Base-by-base conservation (phyloP, 441 rosid species). In the Erysimum cheiri region DNA sequence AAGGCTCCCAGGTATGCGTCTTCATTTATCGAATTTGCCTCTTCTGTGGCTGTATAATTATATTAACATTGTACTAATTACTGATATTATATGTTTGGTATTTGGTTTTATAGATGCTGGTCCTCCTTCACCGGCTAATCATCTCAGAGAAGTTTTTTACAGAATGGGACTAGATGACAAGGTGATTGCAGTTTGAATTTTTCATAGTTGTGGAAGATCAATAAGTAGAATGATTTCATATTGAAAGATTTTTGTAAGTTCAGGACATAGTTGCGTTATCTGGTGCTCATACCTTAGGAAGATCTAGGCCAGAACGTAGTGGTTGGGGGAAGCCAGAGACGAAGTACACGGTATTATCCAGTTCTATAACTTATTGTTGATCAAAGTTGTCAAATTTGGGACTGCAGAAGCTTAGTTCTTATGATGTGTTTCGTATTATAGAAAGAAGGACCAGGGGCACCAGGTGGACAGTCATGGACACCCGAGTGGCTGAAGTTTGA, bases 381-480 rank as follows among this genome's bases (percentile, higher is more conserved):
- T 8, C 8, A 8, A 35, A 35, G 39, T 35, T 35, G 39, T 2
- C 1, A 35, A 1, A 9, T 8, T 1, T 35, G 39, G n/a, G n/a
- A n/a, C n/a, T n/a, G n/a, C n/a, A n/a, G n/a, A n/a, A n/a, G n/a
- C 36, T 47, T 28, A 15, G 12, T 22, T 76, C 72, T 41, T 37
- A 67, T 52, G 31, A 14, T 70, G 48, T 43, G 61, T 72, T 57
- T 67, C 39, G 17, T 8, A 43, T 75, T 70, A 69, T 87, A 93
- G 98, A 89, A 93, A 89, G 85, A 85, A 15, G 98, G 98, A 37
- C 98, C 97, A 0, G 98, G 98, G 48, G 96, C 96, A 79, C 92
- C 96, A 37, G 98, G 98, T 68, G 98, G 98, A 79, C 97, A 91
- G 41, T 93, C 97, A 24, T 91, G 98, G 98, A 93, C 98, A 3